Conservation (phyloP, 352 stramenopile species). For the Phytopythium ostracodes region DNA sequence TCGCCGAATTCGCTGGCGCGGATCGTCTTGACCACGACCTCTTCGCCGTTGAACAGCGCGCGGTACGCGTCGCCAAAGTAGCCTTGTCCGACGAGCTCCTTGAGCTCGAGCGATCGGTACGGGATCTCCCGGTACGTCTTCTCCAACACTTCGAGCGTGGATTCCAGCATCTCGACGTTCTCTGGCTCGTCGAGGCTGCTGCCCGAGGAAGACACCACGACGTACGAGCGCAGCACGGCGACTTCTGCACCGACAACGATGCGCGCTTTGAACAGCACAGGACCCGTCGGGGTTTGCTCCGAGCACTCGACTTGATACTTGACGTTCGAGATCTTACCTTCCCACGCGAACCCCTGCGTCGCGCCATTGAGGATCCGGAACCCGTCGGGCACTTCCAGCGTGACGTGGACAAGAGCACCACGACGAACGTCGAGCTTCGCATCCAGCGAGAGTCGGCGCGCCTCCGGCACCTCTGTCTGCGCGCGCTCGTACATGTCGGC, state of each 20-base stretch:
- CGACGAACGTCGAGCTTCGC: constrained; percentile 67
- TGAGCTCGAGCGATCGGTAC: constrained; percentile 58
- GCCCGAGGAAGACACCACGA: constrained; percentile 44
- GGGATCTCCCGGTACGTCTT: constrained; percentile 77
- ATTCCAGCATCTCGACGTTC: constrained; percentile 41
- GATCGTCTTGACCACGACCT: constrained; percentile 84
- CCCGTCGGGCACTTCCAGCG: constrained; percentile 52
- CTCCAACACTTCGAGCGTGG: constrained; percentile 65
- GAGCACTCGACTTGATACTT: constrained; percentile 63
- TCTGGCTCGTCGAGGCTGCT: constrained; percentile 38
- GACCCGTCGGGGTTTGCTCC: constrained; percentile 38
- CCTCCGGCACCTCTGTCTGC: constrained; percentile 27
- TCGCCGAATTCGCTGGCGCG: constrained; percentile 71
- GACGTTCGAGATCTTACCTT: constrained; percentile 61
- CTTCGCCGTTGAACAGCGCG: constrained; percentile 49
- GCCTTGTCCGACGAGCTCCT: constrained; percentile 67
- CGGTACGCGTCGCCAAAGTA: constrained; percentile 82
- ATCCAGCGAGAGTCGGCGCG: constrained; percentile 47
- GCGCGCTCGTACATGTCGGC: constrained; percentile 63
- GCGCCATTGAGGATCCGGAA: constrained; percentile 59
- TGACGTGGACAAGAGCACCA: constrained; percentile 70
- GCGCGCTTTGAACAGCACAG: constrained; percentile 66
- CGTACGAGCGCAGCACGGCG: constrained; percentile 63
- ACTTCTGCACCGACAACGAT: constrained; percentile 73
- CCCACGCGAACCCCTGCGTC: constrained; percentile 67